Conservation (phyloP, 2,329 filamentous ascomycete species). For the Xylariaceae sp. region DNA sequence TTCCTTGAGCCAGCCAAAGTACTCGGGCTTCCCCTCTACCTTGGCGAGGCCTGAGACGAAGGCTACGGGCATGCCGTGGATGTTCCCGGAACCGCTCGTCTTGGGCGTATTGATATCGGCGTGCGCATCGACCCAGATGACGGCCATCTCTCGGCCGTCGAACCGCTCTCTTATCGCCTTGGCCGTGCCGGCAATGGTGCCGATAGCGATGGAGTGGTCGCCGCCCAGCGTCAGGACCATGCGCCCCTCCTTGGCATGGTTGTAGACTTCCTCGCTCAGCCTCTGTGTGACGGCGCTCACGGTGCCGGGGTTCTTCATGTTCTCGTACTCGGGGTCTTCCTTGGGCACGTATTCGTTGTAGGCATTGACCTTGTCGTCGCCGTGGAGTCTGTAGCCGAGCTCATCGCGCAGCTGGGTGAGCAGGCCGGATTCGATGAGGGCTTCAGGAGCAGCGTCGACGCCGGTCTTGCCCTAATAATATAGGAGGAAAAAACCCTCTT, state of each 20-base stretch:
- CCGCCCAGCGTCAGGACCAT: conserved; percentile 91
- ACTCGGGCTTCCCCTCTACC: conserved; percentile 67
- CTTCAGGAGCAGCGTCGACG: conserved; percentile 84
- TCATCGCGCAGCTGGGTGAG: conserved; percentile 78
- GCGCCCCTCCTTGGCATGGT: conserved; percentile 74
- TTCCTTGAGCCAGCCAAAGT: conserved; percentile 84
- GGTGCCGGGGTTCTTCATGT: conserved; percentile 89
- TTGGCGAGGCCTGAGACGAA: conserved; percentile 82
- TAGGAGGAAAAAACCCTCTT: no score
- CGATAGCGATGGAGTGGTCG: conserved; percentile 95
- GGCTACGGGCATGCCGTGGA: conserved; percentile 95
- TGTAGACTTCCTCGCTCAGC: conserved; percentile 80
- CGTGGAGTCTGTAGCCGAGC: conserved; percentile 81
- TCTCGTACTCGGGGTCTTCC: conserved; percentile 71
- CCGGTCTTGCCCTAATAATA: conserved; percentile 69
- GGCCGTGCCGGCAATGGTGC: conserved; percentile 81
- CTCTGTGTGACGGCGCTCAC: conserved; percentile 79
- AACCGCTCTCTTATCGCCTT: conserved; percentile 81
- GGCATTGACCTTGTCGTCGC: conserved; percentile 74
- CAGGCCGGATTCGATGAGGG: conserved; percentile 82
- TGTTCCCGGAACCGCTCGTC: conserved; percentile 81
- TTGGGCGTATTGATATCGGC: conserved; percentile 97
- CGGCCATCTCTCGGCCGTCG: conserved; percentile 75
- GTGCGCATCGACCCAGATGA: conserved; percentile 98
- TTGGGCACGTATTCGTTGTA: conserved; percentile 71